Evolutionary conservation across 2,329 filamentous ascomycete species (phyloP).

Genomic region (Ascocoryne sarcoides): DNA sequence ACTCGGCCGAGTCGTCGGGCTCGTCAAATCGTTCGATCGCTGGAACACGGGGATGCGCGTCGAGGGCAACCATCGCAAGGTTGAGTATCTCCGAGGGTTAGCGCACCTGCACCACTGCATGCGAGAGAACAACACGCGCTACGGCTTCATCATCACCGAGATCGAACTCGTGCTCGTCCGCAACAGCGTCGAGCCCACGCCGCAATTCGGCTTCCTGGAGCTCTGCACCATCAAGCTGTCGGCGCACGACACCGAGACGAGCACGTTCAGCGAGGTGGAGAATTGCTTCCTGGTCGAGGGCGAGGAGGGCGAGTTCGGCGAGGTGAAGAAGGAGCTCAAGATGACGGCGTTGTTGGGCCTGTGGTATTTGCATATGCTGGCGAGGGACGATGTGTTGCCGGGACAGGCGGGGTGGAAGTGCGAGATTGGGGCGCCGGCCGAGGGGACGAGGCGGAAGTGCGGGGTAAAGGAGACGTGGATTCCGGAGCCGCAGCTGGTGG

Average conservation of each 20-base stretch:
- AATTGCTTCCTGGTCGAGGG: conserved; percentile 20
- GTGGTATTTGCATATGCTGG: conserved; percentile 69
- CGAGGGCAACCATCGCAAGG: conserved; percentile 73
- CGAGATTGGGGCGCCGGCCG: conserved; percentile 67
- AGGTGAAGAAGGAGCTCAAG: conserved; percentile 44
- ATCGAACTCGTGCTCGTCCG: conserved; percentile 90
- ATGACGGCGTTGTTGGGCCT: conserved; percentile 68
- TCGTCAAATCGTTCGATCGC: conserved; percentile 86
- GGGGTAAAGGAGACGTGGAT: conserved; percentile 67
- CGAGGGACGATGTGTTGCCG: conserved; percentile 48
- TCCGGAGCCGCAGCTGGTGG: conserved; percentile 60
- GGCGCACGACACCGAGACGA: conserved; percentile 22
- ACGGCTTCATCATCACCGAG: conserved; percentile 94
- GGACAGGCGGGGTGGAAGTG: conserved; percentile 56
- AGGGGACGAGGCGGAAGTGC: conserved; percentile 62
- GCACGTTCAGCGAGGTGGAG: conserved; percentile 18
- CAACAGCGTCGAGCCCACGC: conserved; percentile 61
- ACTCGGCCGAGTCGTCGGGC: conserved; percentile 61
- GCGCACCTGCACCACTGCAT: conserved; percentile 82
- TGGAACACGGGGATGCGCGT: conserved; percentile 94
- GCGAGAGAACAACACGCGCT: conserved; percentile 87
- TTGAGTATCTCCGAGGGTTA: conserved; percentile 81
- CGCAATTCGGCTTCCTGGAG: conserved; percentile 61
- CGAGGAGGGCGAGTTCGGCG: conserved; percentile 26
- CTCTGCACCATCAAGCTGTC: conserved; percentile 54